Percentiles rank a stretch among this genome's conserved stretches.
These are phyloP conservation scores for Hansenula sp. DNA, from an alignment of 1,139 yeast genomes.

Conservation along the genomic window DNA sequence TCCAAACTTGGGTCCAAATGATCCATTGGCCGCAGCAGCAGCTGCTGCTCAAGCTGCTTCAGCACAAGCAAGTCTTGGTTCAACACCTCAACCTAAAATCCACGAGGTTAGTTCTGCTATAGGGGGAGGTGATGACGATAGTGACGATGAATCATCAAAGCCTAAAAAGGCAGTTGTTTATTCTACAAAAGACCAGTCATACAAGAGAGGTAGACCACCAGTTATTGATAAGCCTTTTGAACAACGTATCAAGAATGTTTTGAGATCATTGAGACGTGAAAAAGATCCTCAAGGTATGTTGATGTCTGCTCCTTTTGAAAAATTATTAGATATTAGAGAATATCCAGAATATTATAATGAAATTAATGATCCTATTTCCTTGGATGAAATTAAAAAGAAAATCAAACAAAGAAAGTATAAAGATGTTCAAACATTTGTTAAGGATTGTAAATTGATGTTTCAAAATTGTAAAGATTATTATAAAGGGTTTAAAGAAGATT, in stretches of 20 bases:
- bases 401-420: slow-evolving; percentile 83
- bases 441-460: slow-evolving; percentile 73
- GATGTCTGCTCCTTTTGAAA: slow-evolving; percentile 65
- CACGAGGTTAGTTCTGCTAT: too few species aligned
- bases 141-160: slow-evolving; percentile 7
- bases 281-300: slow-evolving; percentile 47
- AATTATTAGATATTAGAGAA: slow-evolving; percentile 68
- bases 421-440: slow-evolving; percentile 69
- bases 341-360: slow-evolving; percentile 65
- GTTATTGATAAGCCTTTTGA: slow-evolving; percentile 93
- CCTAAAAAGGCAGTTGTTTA: slow-evolving; percentile 4
- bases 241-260: slow-evolving; percentile 80
- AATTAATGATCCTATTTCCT: slow-evolving; percentile 68
- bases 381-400: slow-evolving; percentile 76
- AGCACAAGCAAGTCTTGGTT: slow-evolving; percentile 25
- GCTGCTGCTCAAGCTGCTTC: slow-evolving; percentile 24
- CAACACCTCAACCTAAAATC: slow-evolving; percentile 14
- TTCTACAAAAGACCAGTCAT: slow-evolving; percentile 34
- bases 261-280: slow-evolving; percentile 76
- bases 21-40: slow-evolving; percentile 20
- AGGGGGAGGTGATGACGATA: slow-evolving; percentile 10
- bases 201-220: slow-evolving; percentile 91
- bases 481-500: slow-evolving; percentile 29
- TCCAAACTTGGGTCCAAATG: slow-evolving; percentile 70
- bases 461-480: slow-evolving; percentile 67